Percentiles rank a stretch among this genome's conserved stretches.
Conservation (phyloP, 75 land plant species). For the Ceratopteris richardii region DNA sequence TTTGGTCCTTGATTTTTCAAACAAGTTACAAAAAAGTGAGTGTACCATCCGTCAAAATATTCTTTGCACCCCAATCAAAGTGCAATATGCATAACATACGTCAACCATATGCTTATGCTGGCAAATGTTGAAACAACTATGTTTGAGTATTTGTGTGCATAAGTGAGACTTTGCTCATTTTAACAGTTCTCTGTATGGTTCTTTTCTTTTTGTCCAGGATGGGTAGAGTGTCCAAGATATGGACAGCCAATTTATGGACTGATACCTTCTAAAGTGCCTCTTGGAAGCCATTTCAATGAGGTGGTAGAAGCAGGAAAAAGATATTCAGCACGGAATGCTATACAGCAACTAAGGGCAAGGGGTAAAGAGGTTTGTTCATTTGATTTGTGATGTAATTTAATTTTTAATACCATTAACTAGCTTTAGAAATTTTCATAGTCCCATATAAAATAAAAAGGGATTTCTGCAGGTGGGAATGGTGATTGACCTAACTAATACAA, state of each 20-base stretch:
- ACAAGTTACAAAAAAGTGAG: too few species aligned
- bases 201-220: slow-evolving; percentile 34
- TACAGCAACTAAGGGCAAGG: slow-evolving; percentile 44
- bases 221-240: slow-evolving; percentile 78
- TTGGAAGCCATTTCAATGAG: slow-evolving; percentile 71
- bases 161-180: too few species aligned
- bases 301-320: slow-evolving; percentile 57
- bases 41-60: too few species aligned
- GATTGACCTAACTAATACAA: slow-evolving; percentile 86
- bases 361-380: slow-evolving; percentile 38
- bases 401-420: not conserved
- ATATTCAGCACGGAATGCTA: slow-evolving; percentile 68
- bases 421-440: slow-evolving; percentile 2
- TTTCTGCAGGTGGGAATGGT: slow-evolving; percentile 75
- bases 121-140: too few species aligned
- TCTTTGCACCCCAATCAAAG: too few species aligned
- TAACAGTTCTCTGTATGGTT: not conserved
- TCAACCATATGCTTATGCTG: too few species aligned
- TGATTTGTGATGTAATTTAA: not conserved
- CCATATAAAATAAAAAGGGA: not conserved
- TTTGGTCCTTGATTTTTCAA: too few species aligned
- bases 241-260: slow-evolving; percentile 56
- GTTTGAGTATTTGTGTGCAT: too few species aligned
- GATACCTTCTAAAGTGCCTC: slow-evolving; percentile 93
- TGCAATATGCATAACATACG: too few species aligned